phyloP scores from a whole-genome alignment of 805 yeast genomes.

The Lachancea fermentati region DNA sequence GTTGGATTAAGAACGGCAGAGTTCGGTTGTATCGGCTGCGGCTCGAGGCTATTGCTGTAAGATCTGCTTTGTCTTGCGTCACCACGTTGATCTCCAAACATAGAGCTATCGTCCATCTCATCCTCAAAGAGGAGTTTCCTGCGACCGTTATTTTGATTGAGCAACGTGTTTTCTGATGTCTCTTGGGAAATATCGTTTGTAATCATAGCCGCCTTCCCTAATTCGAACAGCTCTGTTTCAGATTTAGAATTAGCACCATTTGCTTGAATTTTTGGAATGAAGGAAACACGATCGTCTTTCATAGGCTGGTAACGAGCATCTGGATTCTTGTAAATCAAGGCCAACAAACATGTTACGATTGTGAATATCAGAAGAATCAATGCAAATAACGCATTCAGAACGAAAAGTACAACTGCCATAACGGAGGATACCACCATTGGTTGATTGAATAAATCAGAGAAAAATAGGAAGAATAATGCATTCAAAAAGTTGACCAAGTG shows the following conservation, averaged over 20 bases:
- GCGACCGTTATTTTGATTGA: slow-evolving; percentile 6
- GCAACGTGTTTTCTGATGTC: slow-evolving; percentile 10
- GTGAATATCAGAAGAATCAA: slow-evolving; percentile 77
- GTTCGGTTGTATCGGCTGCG: slow-evolving; percentile 25
- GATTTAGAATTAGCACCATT: slow-evolving; percentile 22
- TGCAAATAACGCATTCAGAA: slow-evolving; percentile 85
- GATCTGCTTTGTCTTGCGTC: slow-evolving; percentile 7
- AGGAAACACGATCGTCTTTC: slow-evolving; percentile 95
- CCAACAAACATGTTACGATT: slow-evolving; percentile 79
- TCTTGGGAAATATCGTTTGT: slow-evolving; percentile 32
- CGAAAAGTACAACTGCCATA: slow-evolving; percentile 84
- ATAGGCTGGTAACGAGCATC: slow-evolving; percentile 94
- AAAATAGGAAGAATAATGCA: slow-evolving; percentile 81
- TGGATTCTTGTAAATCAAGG: slow-evolving; percentile 83
- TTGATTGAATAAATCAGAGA: slow-evolving; percentile 75
- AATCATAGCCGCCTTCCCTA: slow-evolving; percentile 34
- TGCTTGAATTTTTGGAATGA: slow-evolving; percentile 63
- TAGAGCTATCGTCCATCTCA: slow-evolving; percentile 10
- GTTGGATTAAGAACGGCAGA: slow-evolving; percentile 25
- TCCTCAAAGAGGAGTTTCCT: slow-evolving; percentile 11
- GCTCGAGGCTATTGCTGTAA: slow-evolving; percentile 5
- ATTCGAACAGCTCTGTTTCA: slow-evolving; percentile 31
- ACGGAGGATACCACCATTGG: slow-evolving; percentile 87
- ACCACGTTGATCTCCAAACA: slow-evolving; percentile 1
- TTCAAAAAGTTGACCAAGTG: slow-evolving; percentile 75